Evolutionary conservation across 75 land plant species (phyloP), one percentile per base, ranked within the genome.

Genomic region (Isoetes taiwanensis): DNA sequence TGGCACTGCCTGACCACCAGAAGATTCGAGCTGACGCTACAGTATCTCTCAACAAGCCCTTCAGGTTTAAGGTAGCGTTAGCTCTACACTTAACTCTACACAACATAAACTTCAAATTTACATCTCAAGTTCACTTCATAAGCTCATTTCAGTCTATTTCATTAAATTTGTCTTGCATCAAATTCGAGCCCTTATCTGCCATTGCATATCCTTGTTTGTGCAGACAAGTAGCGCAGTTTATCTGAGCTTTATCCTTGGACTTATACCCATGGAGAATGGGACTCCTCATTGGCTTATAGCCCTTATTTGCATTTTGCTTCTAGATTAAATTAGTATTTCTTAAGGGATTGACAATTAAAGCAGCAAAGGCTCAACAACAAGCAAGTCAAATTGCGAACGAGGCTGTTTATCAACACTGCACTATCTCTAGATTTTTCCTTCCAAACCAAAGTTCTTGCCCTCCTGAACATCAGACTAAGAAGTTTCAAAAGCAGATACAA

Each of bases 361-460:
- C 65, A 14, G 35, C 62, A 55, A 30, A 28, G 16, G 65, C 65
- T 16, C 65, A 63, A 48, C 26, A 31, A 16, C 41, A 30, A 2
- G 65, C 62, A 27, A 58, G 64, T 34, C 56, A 63, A 26, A 40
- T 63, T 11, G 65, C 65, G 8, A 56, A 61, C 58, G 65, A 63
- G 58, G 65, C 40, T 5, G 65, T 63, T 14, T 32, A 37, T 0
- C 65, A 63, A 23, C 65, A 63, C 37, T 61, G 65, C 9, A 63
- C 65, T 11, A 31, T 63, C 37, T 34, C 65, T 12, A 61, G 61
- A 54, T n/a, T 63, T 63, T 34, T 54, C 62, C 10, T 58, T 61
- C 20, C 65, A 63, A 34, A 61, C 34, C 23, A 30, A 34, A 23
- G 63, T 66, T 27, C 17, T 63, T 34, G 58, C 20, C 0, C 57